Evolutionary conservation across 2,329 filamentous ascomycete species (phyloP).

Genomic region (Zasmidium citrigriseum): DNA sequence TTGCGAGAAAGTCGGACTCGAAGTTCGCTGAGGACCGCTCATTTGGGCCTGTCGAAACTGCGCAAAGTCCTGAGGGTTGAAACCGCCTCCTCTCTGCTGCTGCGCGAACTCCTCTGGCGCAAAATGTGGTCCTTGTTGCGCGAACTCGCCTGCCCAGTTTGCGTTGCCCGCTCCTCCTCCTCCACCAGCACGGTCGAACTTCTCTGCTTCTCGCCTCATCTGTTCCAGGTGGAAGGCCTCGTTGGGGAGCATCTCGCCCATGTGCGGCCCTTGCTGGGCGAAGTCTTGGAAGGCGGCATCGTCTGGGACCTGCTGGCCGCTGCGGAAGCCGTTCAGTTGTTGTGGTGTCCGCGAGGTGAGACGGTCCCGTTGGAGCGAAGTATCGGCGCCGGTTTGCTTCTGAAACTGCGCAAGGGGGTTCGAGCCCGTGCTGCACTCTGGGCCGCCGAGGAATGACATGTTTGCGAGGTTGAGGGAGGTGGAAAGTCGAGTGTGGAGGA

Average conservation of each 20-base stretch:
- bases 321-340: conserved; percentile 34
- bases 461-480: not conserved
- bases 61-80: conserved; percentile 82
- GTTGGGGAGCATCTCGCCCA: conserved; percentile 55
- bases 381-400: conserved; percentile 96
- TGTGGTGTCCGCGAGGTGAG: conserved; percentile 45
- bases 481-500: not conserved
- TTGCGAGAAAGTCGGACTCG: conserved; percentile 55
- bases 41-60: conserved; percentile 76
- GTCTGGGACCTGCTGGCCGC: conserved; percentile 27
- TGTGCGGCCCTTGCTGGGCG: conserved; percentile 72
- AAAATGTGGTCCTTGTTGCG: conserved; percentile 28
- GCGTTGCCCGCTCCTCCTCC: conserved; percentile 25
- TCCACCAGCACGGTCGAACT: conserved; percentile 32
- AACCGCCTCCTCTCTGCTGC: conserved; percentile 45
- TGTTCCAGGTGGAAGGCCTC: conserved; percentile 68
- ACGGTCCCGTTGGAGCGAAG: conserved; percentile 87
- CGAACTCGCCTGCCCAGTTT: conserved; percentile 37
- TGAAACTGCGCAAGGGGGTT: conserved; percentile 97
- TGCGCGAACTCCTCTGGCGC: conserved; percentile 28
- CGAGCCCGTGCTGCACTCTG: conserved; percentile 93
- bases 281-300: conserved; percentile 60
- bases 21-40: conserved; percentile 58
- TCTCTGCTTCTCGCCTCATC: conserved; percentile 64
- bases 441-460: conserved; percentile 95